Percentiles rank a stretch among this genome's conserved stretches.
phyloP scores from a whole-genome alignment of 2,329 filamentous ascomycete genomes.

The Monosporascus sp. region DNA sequence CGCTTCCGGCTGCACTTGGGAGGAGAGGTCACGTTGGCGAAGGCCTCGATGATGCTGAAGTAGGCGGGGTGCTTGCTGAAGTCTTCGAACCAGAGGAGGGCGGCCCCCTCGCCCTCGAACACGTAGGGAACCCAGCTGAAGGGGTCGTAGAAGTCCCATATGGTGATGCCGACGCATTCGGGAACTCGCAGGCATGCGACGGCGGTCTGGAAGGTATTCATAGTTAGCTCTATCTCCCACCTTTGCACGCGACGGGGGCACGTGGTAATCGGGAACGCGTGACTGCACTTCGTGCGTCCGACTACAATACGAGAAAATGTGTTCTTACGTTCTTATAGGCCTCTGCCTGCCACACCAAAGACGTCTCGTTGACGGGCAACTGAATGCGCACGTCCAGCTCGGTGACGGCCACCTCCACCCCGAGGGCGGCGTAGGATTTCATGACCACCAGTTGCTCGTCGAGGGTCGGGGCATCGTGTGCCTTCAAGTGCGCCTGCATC shows the following conservation, averaged over 20 bases:
- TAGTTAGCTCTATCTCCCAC: neutral
- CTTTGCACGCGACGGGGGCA: neutral
- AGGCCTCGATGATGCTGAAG: conserved; percentile 28
- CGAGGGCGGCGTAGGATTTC: conserved; percentile 36
- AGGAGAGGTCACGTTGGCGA: conserved; percentile 26
- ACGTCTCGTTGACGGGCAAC: conserved; percentile 22
- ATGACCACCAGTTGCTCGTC: conserved; percentile 37
- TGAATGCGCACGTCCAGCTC: conserved; percentile 48
- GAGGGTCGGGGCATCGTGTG: conserved; percentile 34
- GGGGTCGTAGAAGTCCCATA: conserved; percentile 33
- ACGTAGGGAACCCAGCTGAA: conserved; percentile 37
- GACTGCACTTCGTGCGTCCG: too few species aligned
- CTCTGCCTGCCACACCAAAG: conserved; percentile 24
- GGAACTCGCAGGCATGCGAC: conserved; percentile 25
- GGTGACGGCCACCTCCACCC: conserved; percentile 49
- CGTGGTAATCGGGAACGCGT: neutral
- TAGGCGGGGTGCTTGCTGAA: conserved; percentile 40
- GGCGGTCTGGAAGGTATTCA: conserved; percentile 11
- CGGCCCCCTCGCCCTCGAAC: conserved; percentile 36
- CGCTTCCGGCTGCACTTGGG: neutral
- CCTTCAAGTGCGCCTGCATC: conserved; percentile 38
- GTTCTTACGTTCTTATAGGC: conserved; percentile 21
- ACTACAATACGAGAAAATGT: neutral
- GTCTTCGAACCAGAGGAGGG: conserved; percentile 38
- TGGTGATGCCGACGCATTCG: conserved; percentile 28